phyloP scores from a whole-genome alignment of 768 basidiomycete species.

The Serendipita sp. region DNA sequence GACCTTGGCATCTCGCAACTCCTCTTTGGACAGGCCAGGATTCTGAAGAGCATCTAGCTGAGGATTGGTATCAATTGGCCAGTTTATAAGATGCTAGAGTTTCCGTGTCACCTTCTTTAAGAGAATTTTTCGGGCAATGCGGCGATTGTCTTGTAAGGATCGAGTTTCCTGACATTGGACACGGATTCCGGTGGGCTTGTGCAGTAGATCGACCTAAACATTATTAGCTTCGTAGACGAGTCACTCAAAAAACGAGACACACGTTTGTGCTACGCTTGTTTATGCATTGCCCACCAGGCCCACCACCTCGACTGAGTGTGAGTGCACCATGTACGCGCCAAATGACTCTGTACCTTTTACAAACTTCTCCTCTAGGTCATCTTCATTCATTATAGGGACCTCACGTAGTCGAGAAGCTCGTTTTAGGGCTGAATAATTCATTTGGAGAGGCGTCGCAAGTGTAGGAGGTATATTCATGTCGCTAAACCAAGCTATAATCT shows the following conservation, averaged over 20 bases:
- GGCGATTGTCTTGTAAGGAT: slow-evolving; percentile 64
- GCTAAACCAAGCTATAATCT: not conserved
- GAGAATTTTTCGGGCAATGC: slow-evolving; percentile 55
- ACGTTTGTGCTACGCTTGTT: slow-evolving; percentile 72
- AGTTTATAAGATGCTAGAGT: not conserved
- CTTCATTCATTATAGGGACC: slow-evolving; percentile 54
- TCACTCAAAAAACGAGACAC: not conserved
- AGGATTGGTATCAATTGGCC: slow-evolving; percentile 14
- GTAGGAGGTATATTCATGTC: slow-evolving; percentile 13
- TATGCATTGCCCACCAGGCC: slow-evolving; percentile 92
- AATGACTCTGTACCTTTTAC: slow-evolving; percentile 46
- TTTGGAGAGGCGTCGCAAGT: slow-evolving; percentile 20
- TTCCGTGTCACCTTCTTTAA: slow-evolving; percentile 45
- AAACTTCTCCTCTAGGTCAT: slow-evolving; percentile 76
- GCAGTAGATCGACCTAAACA: slow-evolving; percentile 61
- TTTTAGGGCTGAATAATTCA: slow-evolving; percentile 55
- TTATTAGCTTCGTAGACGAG: not conserved
- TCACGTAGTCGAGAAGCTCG: slow-evolving; percentile 47
- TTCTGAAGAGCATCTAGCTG: slow-evolving; percentile 60
- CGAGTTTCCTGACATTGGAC: slow-evolving; percentile 82
- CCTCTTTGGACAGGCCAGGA: slow-evolving; percentile 60
- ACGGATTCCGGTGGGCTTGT: slow-evolving; percentile 77
- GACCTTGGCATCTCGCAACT: slow-evolving; percentile 53
- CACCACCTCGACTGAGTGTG: slow-evolving; percentile 41
- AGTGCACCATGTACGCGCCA: not conserved